These are phyloP conservation scores for Penicillium cosmopolitanum DNA, from an alignment of 495 filamentous ascomycete genomes.

Conservation along the genomic window DNA sequence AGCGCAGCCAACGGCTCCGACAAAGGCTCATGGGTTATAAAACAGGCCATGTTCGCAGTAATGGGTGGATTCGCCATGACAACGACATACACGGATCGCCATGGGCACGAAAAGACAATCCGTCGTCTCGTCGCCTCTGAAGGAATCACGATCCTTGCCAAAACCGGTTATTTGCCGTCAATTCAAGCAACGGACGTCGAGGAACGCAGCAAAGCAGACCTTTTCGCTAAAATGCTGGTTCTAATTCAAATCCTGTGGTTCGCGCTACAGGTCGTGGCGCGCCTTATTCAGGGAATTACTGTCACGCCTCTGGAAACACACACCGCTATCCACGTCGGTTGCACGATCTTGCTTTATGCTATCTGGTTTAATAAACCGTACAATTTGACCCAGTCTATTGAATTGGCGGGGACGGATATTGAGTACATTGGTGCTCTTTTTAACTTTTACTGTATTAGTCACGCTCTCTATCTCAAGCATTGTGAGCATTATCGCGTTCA, in stretches of 20 bases:
- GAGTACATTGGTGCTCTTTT: background rate
- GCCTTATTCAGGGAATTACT: background rate
- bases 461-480: background rate
- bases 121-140: background rate
- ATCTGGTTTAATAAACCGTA: slow-evolving; percentile 1
- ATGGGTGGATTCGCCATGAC: slow-evolving; percentile 5
- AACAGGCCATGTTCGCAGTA: slow-evolving; percentile 1
- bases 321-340: background rate
- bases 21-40: background rate
- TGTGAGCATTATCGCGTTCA: background rate
- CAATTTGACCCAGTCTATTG: background rate
- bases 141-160: background rate
- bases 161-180: background rate
- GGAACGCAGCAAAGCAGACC: background rate
- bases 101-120: background rate
- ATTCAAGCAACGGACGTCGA: background rate
- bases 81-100: background rate
- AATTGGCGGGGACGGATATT: background rate
- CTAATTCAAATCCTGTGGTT: background rate
- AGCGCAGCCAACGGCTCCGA: background rate
- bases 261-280: slow-evolving; percentile 1
- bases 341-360: background rate
- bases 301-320: slow-evolving; percentile 4
- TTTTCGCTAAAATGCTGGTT: background rate
- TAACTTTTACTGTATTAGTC: slow-evolving; percentile 1